Base-by-base conservation (phyloP, 805 yeast genomes). In the Hanseniaspora meyeri region DNA sequence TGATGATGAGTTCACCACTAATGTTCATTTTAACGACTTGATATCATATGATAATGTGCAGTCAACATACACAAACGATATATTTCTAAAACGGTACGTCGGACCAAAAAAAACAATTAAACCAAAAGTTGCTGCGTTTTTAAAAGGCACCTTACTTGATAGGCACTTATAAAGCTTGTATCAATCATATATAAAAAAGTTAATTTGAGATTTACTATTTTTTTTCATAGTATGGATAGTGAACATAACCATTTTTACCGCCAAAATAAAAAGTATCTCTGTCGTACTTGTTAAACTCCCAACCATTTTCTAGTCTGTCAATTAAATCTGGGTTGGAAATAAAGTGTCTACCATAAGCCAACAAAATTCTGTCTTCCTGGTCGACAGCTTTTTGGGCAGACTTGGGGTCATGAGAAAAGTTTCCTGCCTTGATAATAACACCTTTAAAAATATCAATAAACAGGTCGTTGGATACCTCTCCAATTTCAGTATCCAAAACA, bases 281-380 rank as follows among this genome's bases (percentile, higher is more conserved):
- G 27, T 24, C 5, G 5, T 24, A 24, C 27, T 24, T 24, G 27
- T 24, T 24, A 58, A 73, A 66, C 24, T 61, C 61, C 32, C 34
- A 49, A 3, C 74, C 75, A 8, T 70, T 61, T 36, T 61, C 61
- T 48, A 73, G 63, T 58, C 74, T 65, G 16, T 62, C 58, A n/a
- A 69, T 66, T 29, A 74, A 63, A 60, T 73, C 76, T 7, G 77
- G 77, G 60, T 73, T 74, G 0, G 75, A 68, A 34, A 67, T 70
- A 59, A 61, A 71, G 54, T 61, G 63, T 60, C 77, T 65, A 11
- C 72, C 68, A 56, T 69, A 68, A 16, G 66, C 73, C 40, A 77
- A 66, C 53, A 76, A 64, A 3, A 82, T 78, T 61, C 76, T 67
- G 46, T 71, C 68, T 57, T 73, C 70, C 10, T 62, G 60, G 27